These are phyloP conservation scores for Mimosa pudica DNA, from an alignment of 306 rosid species.

Conservation along the genomic window DNA sequence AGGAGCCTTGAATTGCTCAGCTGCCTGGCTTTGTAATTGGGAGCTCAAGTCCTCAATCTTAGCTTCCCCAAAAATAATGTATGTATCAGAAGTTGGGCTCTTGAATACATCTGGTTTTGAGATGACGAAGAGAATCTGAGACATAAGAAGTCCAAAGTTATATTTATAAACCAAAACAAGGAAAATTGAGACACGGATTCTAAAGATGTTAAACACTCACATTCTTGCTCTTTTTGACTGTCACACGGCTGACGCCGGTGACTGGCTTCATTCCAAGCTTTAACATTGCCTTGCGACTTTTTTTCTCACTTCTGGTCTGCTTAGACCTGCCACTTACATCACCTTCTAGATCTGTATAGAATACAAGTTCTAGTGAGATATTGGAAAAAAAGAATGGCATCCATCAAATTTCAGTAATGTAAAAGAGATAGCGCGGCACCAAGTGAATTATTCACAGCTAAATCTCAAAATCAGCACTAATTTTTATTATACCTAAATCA, in stretches of 20 bases:
- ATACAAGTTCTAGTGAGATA: constrained; percentile 20
- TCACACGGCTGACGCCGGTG: constrained; percentile 82
- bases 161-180: background rate
- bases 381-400: background rate
- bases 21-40: constrained; percentile 86
- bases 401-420: constrained; percentile 1
- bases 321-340: constrained; percentile 81
- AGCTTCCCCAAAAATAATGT: constrained; percentile 85
- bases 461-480: background rate
- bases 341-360: constrained; percentile 54
- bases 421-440: constrained; percentile 13
- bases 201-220: constrained; percentile 43
- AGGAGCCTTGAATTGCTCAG: constrained; percentile 94
- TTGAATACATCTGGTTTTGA: constrained; percentile 91
- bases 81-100: constrained; percentile 89
- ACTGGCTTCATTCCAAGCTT: constrained; percentile 90
- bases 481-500: background rate
- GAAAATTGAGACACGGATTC: background rate
- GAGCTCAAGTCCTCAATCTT: constrained; percentile 92
- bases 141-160: background rate
- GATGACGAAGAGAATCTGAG: constrained; percentile 78
- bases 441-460: background rate
- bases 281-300: constrained; percentile 90
- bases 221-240: constrained; percentile 90
- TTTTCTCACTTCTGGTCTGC: constrained; percentile 90